phyloP scores from a whole-genome alignment of 2,329 filamentous ascomycete genomes.

The Cladosporium colombiae region DNA sequence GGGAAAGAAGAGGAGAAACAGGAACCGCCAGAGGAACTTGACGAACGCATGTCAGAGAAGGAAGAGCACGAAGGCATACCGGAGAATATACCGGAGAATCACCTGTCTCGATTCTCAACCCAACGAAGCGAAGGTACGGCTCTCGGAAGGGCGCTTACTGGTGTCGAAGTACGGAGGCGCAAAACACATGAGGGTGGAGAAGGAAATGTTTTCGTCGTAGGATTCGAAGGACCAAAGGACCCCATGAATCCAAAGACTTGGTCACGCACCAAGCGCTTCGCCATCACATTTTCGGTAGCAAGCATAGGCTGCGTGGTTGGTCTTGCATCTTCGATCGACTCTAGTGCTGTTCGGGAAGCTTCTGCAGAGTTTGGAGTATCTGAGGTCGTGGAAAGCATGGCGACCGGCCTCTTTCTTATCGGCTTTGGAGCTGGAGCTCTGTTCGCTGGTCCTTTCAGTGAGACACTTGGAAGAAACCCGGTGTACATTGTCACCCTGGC shows the following conservation, averaged over 20 bases:
- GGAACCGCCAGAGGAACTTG: slow-evolving; percentile 2
- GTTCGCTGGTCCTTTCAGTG: slow-evolving; percentile 42
- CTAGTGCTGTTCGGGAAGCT: neutral
- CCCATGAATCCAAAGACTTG: slow-evolving; percentile 19
- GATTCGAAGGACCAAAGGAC: slow-evolving; percentile 17
- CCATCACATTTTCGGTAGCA: neutral
- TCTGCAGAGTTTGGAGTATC: slow-evolving; percentile 19
- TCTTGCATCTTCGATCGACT: slow-evolving; percentile 18
- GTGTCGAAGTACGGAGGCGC: slow-evolving; percentile 40
- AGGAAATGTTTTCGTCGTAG: slow-evolving; percentile 39
- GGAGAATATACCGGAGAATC: slow-evolving; percentile 24
- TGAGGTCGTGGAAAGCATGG: slow-evolving; percentile 19
- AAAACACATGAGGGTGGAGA: slow-evolving; percentile 39
- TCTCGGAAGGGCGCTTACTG: slow-evolving; percentile 40
- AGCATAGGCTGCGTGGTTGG: slow-evolving; percentile 11
- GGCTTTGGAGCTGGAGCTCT: slow-evolving; percentile 43
- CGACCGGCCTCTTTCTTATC: slow-evolving; percentile 33
- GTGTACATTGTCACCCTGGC: slow-evolving; percentile 27
- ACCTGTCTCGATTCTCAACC: slow-evolving; percentile 34
- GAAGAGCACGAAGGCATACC: slow-evolving; percentile 24
- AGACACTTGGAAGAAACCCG: slow-evolving; percentile 37
- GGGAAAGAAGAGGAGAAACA: slow-evolving; percentile 11
- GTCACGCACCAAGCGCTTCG: slow-evolving; percentile 11
- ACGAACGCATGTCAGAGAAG: slow-evolving; percentile 22
- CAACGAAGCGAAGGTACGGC: slow-evolving; percentile 36